A percentile compares a stretch with the other conserved stretches of the same genome.
Conservation (phyloP, 1,284 basidiomycete genomes). For the Ceratobasidium sp. region DNA sequence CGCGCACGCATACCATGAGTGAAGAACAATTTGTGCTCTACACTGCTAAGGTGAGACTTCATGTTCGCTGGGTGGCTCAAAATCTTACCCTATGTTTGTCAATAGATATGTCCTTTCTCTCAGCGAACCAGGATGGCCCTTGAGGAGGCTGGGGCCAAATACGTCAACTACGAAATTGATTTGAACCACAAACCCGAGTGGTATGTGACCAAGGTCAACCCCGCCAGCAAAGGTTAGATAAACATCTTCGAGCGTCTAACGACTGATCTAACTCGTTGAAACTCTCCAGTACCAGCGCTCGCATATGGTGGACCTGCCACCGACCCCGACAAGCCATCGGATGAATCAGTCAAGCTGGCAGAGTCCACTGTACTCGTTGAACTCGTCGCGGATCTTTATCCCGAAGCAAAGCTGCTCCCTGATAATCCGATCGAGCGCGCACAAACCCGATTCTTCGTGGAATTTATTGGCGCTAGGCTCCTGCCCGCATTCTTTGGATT, state of each 20-base stretch:
- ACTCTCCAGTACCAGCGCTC: constrained; percentile 49
- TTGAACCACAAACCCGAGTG: constrained; percentile 52
- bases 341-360: constrained; percentile 45
- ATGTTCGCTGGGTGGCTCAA: not conserved
- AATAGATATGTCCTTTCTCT: constrained; percentile 32
- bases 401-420: constrained; percentile 34
- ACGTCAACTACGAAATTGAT: constrained; percentile 49
- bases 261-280: constrained; percentile 48
- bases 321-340: constrained; percentile 42
- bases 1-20: constrained; percentile 7
- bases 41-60: constrained; percentile 27
- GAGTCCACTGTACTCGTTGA: constrained; percentile 44
- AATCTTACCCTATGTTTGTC: not conserved
- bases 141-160: constrained; percentile 46
- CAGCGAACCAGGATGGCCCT: constrained; percentile 50
- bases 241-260: constrained; percentile 32
- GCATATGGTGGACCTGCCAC: constrained; percentile 46
- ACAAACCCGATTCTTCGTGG: constrained; percentile 45
- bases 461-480: constrained; percentile 44
- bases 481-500: constrained; percentile 38
- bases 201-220: constrained; percentile 44
- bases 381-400: constrained; percentile 43
- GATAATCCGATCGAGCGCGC: constrained; percentile 46
- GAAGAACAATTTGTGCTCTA: constrained; percentile 24
- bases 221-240: constrained; percentile 31